Base-by-base conservation (phyloP, 2,329 filamentous ascomycete genomes). In the Graphium sp. region DNA sequence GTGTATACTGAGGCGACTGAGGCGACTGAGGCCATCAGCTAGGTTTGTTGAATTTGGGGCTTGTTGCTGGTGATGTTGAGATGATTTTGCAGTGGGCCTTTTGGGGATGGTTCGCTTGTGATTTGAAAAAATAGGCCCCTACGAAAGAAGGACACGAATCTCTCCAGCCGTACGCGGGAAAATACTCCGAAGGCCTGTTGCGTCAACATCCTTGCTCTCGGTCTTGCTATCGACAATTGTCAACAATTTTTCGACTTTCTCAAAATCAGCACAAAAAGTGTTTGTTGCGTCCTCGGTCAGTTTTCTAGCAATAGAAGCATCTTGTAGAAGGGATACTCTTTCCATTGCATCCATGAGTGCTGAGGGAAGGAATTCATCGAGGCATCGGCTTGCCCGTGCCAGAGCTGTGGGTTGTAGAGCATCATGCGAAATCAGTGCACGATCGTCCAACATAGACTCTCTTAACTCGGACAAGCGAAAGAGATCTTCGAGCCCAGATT, bases 281-380 rank as follows among this genome's bases (percentile, higher is more conserved):
- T 82, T 74, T 1, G 84, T 80, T 0, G 85, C 87, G 37, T 79
- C 70, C 41, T 91, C 81, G 0, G 82, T 89, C 27, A 93, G 68
- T 26, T 74, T 62, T 26, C 81, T 69, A 10, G 78, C 76, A 32
- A 92, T 55, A 8, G 61, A 62, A 2, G 78, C 68, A 41, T 81
- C 79, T 35, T 78, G 73, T 2, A 98, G 54, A 23, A 69, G 60
- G 37, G 75, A 76, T 16, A 95, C 51, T 34, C 83, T 81, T 28
- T 89, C 79, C 40, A 81, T 73, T 3, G 85, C 85, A 46, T 98
- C 89, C 61, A 94, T 87, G 18, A 93, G 62, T 3, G 87, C 89
- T 2, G 83, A 91, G 0, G 89, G 85, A 15, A 98, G 58, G 53
- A 95, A 98, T 35, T 83, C 74, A 44, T 98, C 89, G 6, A 98